Conservation (phyloP, 2,329 filamentous ascomycete genomes). For the Aspergillus novoparasiticus region DNA sequence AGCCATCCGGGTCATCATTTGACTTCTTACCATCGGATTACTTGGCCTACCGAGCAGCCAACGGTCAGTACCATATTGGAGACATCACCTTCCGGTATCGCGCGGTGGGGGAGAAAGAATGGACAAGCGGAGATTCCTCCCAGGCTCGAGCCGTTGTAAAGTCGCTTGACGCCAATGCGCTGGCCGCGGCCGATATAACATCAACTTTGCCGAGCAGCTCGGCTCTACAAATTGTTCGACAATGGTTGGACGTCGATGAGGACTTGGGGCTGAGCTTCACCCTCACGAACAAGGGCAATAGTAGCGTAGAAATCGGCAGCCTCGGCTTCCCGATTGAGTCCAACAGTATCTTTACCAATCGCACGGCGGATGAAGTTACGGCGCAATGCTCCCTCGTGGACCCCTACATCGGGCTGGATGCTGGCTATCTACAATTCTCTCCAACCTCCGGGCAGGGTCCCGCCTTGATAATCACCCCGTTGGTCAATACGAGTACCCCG, state of each 20-base stretch:
- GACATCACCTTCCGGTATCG: conserved; percentile 61
- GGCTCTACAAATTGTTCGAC: conserved; percentile 52
- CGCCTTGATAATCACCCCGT: conserved; percentile 58
- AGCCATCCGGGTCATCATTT: conserved; percentile 45
- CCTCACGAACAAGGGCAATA: conserved; percentile 48
- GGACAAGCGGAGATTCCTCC: conserved; percentile 54
- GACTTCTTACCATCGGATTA: conserved; percentile 60
- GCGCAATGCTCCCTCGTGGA: conserved; percentile 58
- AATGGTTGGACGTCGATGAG: conserved; percentile 53
- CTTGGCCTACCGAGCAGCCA: conserved; percentile 49
- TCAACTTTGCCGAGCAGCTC: conserved; percentile 44
- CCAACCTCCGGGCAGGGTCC: conserved; percentile 57
- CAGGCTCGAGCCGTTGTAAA: conserved; percentile 42
- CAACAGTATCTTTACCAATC: conserved; percentile 63
- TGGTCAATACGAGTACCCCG: conserved; percentile 43
- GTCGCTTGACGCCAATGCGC: conserved; percentile 26
- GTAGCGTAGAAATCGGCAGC: conserved; percentile 56
- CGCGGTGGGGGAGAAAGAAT: conserved; percentile 37
- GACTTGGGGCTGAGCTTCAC: conserved; percentile 58
- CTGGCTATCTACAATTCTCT: conserved; percentile 58
- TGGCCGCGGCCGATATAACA: conserved; percentile 46
- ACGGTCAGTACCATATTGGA: conserved; percentile 61
- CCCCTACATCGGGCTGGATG: conserved; percentile 63
- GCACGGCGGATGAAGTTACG: conserved; percentile 52
- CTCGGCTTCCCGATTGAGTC: conserved; percentile 63